Percentiles rank a stretch among this genome's conserved stretches.
Conservation (phyloP, 495 filamentous ascomycete genomes). For the Trichoderma erinaceum region DNA sequence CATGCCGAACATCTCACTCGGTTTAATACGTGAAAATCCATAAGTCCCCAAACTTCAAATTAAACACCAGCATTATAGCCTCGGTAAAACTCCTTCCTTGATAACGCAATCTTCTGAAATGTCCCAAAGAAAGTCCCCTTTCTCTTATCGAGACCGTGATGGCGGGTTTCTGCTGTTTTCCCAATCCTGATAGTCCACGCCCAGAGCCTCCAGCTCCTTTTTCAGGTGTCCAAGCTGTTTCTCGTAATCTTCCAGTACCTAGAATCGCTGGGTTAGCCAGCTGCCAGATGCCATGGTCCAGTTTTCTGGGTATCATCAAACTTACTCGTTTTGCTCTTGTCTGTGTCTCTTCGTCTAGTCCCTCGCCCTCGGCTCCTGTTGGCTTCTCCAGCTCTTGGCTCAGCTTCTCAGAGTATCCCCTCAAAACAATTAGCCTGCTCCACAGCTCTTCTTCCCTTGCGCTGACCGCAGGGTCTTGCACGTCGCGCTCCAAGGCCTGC, state of each 20-base stretch:
- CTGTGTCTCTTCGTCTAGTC: conserved; percentile 57
- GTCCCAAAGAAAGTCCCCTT: not conserved
- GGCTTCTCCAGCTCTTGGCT: conserved; percentile 71
- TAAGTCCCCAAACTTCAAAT: not conserved
- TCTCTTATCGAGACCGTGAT: conserved; percentile 13
- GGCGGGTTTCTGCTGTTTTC: conserved; percentile 49
- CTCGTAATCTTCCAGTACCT: conserved; percentile 90
- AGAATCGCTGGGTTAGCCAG: conserved; percentile 23
- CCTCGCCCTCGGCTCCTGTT: conserved; percentile 35
- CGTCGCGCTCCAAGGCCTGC: conserved; percentile 59
- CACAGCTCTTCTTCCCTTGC: conserved; percentile 92
- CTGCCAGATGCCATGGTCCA: not conserved
- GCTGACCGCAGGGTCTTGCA: conserved; percentile 77
- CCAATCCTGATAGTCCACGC: conserved; percentile 74
- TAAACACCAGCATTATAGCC: not conserved
- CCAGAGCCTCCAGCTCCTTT: conserved; percentile 70
- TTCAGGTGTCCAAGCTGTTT: conserved; percentile 80
- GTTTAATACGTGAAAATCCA: not conserved
- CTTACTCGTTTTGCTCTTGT: conserved; percentile 80
- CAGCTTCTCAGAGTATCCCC: conserved; percentile 71
- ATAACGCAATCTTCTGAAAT: not conserved
- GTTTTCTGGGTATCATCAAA: not conserved
- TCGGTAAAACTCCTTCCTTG: not conserved
- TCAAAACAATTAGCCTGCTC: conserved; percentile 82
- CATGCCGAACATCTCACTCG: not conserved